Conservation (phyloP, 2,329 filamentous ascomycete species). For the Ceratocystiopsis sp. region DNA sequence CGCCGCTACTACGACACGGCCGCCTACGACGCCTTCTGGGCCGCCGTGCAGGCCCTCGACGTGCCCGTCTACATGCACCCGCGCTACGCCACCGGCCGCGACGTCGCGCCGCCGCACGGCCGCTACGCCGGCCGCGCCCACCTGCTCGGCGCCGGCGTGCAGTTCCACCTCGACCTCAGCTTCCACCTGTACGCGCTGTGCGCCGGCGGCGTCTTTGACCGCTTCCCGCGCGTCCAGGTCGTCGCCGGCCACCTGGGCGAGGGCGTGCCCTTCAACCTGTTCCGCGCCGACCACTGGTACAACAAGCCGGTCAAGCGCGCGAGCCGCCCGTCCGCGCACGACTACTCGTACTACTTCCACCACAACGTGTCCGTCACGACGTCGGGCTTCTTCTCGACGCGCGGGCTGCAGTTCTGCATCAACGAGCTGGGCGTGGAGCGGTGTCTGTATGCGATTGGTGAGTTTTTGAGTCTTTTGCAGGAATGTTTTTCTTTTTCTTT, state of each 20-base stretch:
- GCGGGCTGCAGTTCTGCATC: slow-evolving; percentile 23
- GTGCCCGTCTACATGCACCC: slow-evolving; percentile 20
- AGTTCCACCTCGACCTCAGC: slow-evolving; percentile 25
- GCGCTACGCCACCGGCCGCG: slow-evolving; percentile 15
- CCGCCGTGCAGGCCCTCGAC: slow-evolving; percentile 15
- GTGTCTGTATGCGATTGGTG: slow-evolving; percentile 24
- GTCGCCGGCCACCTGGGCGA: slow-evolving; percentile 27
- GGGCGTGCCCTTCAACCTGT: slow-evolving; percentile 27
- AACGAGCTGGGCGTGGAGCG: slow-evolving; percentile 20
- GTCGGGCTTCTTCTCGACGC: slow-evolving; percentile 23
- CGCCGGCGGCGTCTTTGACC: slow-evolving; percentile 25
- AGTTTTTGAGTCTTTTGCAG: slow-evolving; percentile 4
- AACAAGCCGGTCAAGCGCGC: slow-evolving; percentile 24
- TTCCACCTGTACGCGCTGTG: slow-evolving; percentile 28
- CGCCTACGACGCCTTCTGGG: slow-evolving; percentile 17
- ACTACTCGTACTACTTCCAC: slow-evolving; percentile 22
- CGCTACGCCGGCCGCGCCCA: slow-evolving; percentile 17
- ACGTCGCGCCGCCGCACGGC: slow-evolving; percentile 11
- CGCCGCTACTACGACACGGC: slow-evolving; percentile 17
- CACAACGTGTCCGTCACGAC: slow-evolving; percentile 25
- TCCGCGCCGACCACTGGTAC: slow-evolving; percentile 24
- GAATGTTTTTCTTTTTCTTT: neutral
- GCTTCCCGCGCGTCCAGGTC: slow-evolving; percentile 22
- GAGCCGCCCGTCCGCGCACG: slow-evolving; percentile 19
- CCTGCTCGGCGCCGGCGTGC: slow-evolving; percentile 19